Base-by-base conservation (phyloP, 2,329 filamentous ascomycete genomes). In the Sclerotinia borealis region DNA sequence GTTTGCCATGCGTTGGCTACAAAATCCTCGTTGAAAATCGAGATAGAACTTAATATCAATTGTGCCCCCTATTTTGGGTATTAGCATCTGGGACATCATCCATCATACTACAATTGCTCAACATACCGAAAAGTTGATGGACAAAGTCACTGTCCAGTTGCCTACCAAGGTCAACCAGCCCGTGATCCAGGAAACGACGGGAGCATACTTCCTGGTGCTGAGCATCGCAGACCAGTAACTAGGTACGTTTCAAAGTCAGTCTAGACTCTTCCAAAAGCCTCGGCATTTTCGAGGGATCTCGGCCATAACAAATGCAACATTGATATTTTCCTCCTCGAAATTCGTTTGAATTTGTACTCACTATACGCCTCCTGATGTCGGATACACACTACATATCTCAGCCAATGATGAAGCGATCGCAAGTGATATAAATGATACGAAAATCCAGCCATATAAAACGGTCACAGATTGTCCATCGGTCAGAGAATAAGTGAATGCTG, bases 81-180 rank as follows among this genome's bases (percentile, higher is more conserved):
- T 62, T 15, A 58, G 50, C 10, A 48, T 48, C 19, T 41, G 19
- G 19, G 29, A 10, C 29, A 29, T 25, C 7, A 17, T 45, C n/a
- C 54, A 29, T 22, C 54, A 29, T 22, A 37, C 19, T 39, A 17
- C 15, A 4, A 25, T 22, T 19, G 41, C 10, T 61, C 25, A 34
- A 63, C 29, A 45, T 61, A 59, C 55, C 17, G 58, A 61, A 48
- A 64, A 61, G 45, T 56, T 61, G 37, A 91, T 90, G 45, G 80
- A 83, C 22, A 85, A 75, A 0, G 79, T 80, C 22, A 81, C 78
- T 31, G 87, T 90, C 87, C 87, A 91, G 73, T 91, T 91, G 0
- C 88, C 88, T 2, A 91, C 86, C 0, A 91, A 78, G 0, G 86
- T 89, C 61, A 89, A 73, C 87, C 88, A 91, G 17, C 88, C 88